Evolutionary conservation across 306 rosid genomes (phyloP).

Genomic region (Lathyrus aphaca): DNA sequence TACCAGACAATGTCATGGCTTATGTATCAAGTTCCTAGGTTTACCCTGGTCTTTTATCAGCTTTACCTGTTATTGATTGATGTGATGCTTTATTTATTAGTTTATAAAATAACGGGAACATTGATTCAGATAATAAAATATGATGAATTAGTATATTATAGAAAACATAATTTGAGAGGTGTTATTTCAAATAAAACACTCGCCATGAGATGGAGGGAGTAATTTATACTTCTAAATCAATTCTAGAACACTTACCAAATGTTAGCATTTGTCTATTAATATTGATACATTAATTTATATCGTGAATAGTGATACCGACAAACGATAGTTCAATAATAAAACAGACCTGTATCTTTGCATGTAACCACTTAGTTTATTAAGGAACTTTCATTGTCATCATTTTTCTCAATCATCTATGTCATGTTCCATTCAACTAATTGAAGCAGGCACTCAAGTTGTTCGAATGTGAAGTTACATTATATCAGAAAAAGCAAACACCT

Average conservation of each 20-base stretch:
- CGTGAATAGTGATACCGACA: not conserved
- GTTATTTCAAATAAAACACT: too few relatives aligned
- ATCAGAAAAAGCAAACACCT: slow-evolving; percentile 29
- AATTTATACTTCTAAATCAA: too few relatives aligned
- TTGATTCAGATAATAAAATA: too few relatives aligned
- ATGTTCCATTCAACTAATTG: slow-evolving; percentile 26
- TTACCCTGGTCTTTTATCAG: slow-evolving; percentile 10
- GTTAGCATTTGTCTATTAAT: too few relatives aligned
- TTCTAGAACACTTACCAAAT: too few relatives aligned
- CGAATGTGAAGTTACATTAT: slow-evolving; percentile 22
- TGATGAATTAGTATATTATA: too few relatives aligned
- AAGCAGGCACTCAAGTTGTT: slow-evolving; percentile 25
- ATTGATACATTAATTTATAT: not conserved
- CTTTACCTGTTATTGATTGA: slow-evolving; percentile 2
- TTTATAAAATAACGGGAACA: too few relatives aligned
- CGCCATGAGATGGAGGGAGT: too few relatives aligned
- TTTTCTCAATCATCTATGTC: slow-evolving; percentile 33
- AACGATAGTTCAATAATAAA: slow-evolving; percentile 12
- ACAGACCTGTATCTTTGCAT: not conserved
- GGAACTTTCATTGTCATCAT: slow-evolving; percentile 18
- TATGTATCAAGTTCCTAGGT: not conserved
- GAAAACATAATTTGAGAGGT: too few relatives aligned
- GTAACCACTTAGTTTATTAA: slow-evolving; percentile 2
- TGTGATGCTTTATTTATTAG: not conserved
- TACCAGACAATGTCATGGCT: not conserved